Base-by-base conservation (phyloP, 202 grass and related monocot genomes). In the Musa balbisiana region DNA sequence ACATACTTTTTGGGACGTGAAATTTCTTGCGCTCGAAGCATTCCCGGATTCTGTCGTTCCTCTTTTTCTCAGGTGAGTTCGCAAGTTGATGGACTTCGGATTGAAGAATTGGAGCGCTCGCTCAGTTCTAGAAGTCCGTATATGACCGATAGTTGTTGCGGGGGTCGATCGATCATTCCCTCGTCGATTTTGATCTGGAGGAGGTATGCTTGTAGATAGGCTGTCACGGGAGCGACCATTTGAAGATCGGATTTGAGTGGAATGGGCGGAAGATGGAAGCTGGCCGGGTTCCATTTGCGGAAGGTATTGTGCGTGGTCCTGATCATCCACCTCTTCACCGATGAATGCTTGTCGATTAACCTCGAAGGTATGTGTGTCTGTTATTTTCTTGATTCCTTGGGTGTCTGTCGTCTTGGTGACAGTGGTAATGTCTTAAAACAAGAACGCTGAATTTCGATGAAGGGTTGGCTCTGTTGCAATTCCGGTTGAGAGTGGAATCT, bases 341-440 rank as follows among this genome's bases (percentile, higher is more conserved):
- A 72, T 73, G 85, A 69, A 63, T 99, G 95, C 87, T 86, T 78
- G 13, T 85, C 95, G 33, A 17, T 95, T 62, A 99, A 95, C 83
- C 82, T 75, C 54, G 95, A 99, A 87, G 95, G 95, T 99, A 80
- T 50, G 14, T 62, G 13, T 12, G 26, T 67, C 24, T 62, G 29
- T 15, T 78, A 64, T 22, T 52, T 19, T 17, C 54, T 62, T 52
- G 25, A 53, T 15, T 69, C 21, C 22, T 24, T 65, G 11, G 16
- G 33, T 58, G 63, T 69, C 53, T 76, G 64, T 70, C 49, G 3
- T 74, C 21, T 29, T 83, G 55, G 55, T 52, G 53, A 53, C 62
- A 79, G 50, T 22, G 10, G 49, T 79, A 54, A 72, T 74, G 52
- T 65, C 51, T 79, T 78, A 25, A 9, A 49, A 70, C 5, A 43